Percentiles rank a stretch among this genome's conserved stretches.
phyloP scores from a whole-genome alignment of 371 early-diverging fungal species.

The Circinella minor region DNA sequence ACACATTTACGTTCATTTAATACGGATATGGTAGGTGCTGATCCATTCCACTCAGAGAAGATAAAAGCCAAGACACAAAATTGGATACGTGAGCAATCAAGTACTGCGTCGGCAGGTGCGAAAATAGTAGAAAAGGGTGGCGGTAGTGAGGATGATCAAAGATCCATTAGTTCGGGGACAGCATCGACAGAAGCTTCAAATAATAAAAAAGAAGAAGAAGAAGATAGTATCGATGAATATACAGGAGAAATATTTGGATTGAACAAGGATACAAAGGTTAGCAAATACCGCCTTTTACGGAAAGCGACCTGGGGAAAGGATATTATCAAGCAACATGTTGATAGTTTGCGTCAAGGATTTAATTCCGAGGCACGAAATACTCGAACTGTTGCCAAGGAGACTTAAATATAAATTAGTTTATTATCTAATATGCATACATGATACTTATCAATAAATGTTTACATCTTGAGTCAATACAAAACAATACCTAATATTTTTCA shows the following conservation, averaged over 20 bases:
- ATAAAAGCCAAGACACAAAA: constrained; percentile 33
- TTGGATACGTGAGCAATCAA: constrained; percentile 37
- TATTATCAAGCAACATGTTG: constrained; percentile 37
- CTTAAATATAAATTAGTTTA: constrained; percentile 4
- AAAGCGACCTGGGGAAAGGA: constrained; percentile 41
- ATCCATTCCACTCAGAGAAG: constrained; percentile 37
- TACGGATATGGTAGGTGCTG: constrained; percentile 42
- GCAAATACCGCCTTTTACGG: constrained; percentile 35
- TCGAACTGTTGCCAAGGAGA: constrained; percentile 40
- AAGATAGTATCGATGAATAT: constrained; percentile 20
- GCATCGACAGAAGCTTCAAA: constrained; percentile 26
- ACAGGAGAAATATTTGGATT: constrained; percentile 29
- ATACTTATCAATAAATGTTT: too few species aligned
- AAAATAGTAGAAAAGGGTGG: constrained; percentile 5
- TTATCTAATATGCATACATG: too few species aligned
- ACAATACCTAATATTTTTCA: too few species aligned
- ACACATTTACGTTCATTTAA: constrained; percentile 37
- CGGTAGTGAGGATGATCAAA: background rate
- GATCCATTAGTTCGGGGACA: background rate
- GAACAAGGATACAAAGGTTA: constrained; percentile 25
- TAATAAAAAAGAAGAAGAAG: constrained; percentile 9
- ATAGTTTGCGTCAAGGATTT: constrained; percentile 38
- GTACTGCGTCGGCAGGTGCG: background rate
- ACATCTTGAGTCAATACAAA: too few species aligned
- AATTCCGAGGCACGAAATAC: constrained; percentile 42